phyloP scores from a whole-genome alignment of 768 basidiomycete species.

The Podaxis sp. region DNA sequence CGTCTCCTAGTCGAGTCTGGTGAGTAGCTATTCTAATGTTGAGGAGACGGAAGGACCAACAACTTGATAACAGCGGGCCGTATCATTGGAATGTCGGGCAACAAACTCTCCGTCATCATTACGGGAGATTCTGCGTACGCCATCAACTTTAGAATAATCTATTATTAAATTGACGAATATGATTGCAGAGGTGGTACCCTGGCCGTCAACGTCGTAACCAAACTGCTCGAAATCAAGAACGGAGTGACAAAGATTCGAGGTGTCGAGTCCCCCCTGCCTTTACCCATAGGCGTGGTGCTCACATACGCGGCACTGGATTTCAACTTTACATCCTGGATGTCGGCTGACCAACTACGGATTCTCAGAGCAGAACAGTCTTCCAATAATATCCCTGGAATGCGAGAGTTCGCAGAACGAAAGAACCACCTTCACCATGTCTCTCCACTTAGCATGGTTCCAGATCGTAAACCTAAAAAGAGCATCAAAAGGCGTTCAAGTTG shows the following conservation, averaged over 20 bases:
- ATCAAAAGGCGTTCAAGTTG: conserved; percentile 57
- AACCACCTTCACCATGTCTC: conserved; percentile 88
- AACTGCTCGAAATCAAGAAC: conserved; percentile 69
- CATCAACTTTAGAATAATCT: not conserved
- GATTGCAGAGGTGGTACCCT: conserved; percentile 79
- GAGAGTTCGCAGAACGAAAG: conserved; percentile 72
- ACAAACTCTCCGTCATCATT: conserved; percentile 72
- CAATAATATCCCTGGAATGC: conserved; percentile 72
- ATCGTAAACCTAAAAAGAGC: conserved; percentile 51
- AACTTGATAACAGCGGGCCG: conserved; percentile 48
- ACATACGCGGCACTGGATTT: conserved; percentile 95
- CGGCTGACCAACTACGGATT: conserved; percentile 77
- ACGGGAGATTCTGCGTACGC: conserved; percentile 98
- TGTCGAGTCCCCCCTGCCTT: conserved; percentile 46
- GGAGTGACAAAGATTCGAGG: conserved; percentile 31
- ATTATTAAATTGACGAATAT: not conserved
- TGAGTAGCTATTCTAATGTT: conserved; percentile 24
- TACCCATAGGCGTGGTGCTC: conserved; percentile 81
- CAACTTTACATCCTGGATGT: conserved; percentile 98
- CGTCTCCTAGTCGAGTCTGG: conserved; percentile 73
- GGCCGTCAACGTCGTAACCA: conserved; percentile 80
- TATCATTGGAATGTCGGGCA: conserved; percentile 87
- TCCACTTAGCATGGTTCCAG: conserved; percentile 89
- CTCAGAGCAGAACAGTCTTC: conserved; percentile 87
- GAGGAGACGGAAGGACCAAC: not conserved